Base-by-base conservation (phyloP, 2,329 filamentous ascomycete genomes). In the Bipolaris bicolor region DNA sequence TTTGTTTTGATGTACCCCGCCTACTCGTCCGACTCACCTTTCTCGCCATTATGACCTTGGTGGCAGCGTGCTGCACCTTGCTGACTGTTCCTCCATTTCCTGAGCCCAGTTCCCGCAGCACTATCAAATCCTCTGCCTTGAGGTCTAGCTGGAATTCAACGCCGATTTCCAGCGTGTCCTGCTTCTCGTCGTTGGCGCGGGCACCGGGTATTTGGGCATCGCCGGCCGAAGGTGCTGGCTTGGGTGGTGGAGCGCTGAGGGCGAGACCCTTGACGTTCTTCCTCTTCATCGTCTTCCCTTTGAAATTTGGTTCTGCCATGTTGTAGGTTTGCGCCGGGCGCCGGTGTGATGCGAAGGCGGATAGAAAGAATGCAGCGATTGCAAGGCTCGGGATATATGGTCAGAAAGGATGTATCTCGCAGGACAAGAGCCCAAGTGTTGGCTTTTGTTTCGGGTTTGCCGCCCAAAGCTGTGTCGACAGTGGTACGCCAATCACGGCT, bases 211-310 rank as follows among this genome's bases (percentile, higher is more conserved):
- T 79, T 70, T 88, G 86, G 45, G 83, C 75, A 72, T 89, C 90
- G 58, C 87, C 88, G 69, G 92, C 90, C 44, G 91, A 89, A 29
- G 91, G 88, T 52, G 86, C 82, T 61, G 82, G 72, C 63, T 92
- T 91, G 40, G 91, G 89, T 45, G 90, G 84, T 22, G 90, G 88
- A 48, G 91, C 88, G 71, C 87, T 93, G 74, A 99, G 83, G 66
- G 92, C 93, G 49, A 99, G 88, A 36, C 93, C 94, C 82, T 98
- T 98, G 78, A 96, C 90, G 77, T 99, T 99, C 86, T 98, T 97
- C 84, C 94, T 90, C 88, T 97, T 98, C 88, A 99, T 90, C 61
- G 95, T 96, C 75, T 85, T 82, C 55, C 84, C 81, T 76, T 87
- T 84, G 78, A 88, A 87, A 52, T 80, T 78, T 33, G 70, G 70